Evolutionary conservation across 805 yeast species (phyloP).

Genomic region (Nakazawaea sp.): DNA sequence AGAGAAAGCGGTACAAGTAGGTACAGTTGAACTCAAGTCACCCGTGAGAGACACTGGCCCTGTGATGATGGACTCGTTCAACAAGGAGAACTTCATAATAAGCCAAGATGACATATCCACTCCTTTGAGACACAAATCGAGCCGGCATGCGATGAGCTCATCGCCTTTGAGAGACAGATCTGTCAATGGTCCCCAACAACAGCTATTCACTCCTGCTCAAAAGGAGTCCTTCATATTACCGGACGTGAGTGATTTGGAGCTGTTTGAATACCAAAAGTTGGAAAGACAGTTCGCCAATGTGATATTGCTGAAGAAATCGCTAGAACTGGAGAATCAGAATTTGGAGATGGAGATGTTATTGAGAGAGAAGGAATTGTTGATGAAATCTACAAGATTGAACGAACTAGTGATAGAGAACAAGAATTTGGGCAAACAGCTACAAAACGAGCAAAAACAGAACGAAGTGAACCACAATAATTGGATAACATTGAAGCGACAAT

Average conservation of each 20-base stretch:
- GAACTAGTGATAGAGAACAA: constrained; percentile 21
- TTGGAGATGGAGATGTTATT: constrained; percentile 24
- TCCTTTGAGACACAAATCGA: constrained; percentile 7
- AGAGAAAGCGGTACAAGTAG: no score
- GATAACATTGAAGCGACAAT: constrained; percentile 18
- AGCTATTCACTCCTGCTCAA: neutral
- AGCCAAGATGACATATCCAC: constrained; percentile 9
- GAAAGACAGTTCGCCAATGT: constrained; percentile 25
- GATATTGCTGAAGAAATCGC: constrained; percentile 20
- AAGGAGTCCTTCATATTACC: constrained; percentile 7
- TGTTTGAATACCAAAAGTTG: constrained; percentile 17
- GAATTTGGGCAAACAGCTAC: constrained; percentile 18
- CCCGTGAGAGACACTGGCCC: no score
- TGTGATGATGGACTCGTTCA: constrained; percentile 5
- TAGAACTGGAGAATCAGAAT: constrained; percentile 27
- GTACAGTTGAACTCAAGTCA: no score
- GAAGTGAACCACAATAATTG: constrained; percentile 24
- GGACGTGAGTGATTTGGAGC: neutral
- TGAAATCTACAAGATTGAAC: constrained; percentile 18
- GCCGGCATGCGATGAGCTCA: constrained; percentile 1
- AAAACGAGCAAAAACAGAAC: constrained; percentile 22
- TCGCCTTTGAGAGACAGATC: constrained; percentile 17
- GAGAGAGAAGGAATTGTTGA: constrained; percentile 21
- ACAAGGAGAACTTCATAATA: constrained; percentile 10
- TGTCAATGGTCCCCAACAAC: constrained; percentile 1